Evolutionary conservation across 495 filamentous ascomycete species (phyloP), one percentile per base, ranked within the genome.

Genomic region (Cryomyces minteri): DNA sequence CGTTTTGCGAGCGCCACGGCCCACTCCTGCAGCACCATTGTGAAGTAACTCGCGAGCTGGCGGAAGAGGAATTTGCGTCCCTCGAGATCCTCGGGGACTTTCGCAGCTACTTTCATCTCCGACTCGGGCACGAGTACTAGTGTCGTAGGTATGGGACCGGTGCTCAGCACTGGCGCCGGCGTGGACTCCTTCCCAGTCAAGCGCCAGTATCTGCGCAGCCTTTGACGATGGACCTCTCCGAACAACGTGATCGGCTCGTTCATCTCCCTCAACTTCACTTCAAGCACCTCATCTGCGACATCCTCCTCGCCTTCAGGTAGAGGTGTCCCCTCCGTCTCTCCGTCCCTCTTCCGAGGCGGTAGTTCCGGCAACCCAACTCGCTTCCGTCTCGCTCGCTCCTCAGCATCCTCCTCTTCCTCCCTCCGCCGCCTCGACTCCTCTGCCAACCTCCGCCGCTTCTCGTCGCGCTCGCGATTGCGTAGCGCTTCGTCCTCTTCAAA

Each of bases 41-140:
- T 83, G 68, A 98, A 96, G 60, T 93, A 98, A 10, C 80, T 84
- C 5, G 80, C 80, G 45, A 98, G 69, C 63, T 98, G 90, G 0
- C 88, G 73, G 70, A 80, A 87, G 33, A 98, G 65, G 57, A 76
- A 80, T 18, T 67, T 59, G 8, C 73, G 72, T 0, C 60, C 74
- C 10, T 69, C 69, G 14, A 42, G 37, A 32, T 56, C 62, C 58
- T 55, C 69, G 58, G 40, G 84, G 39, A 79, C 58, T 14, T 63
- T 72, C 32, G 62, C 54, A 4, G 77, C 66, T 6, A 96, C 74
- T 56, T 84, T 83, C 88, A 96, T 95, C 41, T 90, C 76, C 50
- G 73, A 69, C 66, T 93, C 87, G 0, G 79, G 71, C 6, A 98
- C 73, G 4, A 82, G 73, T 48, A 72, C 67, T 47, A 94, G 63